Conservation (phyloP, 2,329 filamentous ascomycete genomes). For the Lachnellula suecica region DNA sequence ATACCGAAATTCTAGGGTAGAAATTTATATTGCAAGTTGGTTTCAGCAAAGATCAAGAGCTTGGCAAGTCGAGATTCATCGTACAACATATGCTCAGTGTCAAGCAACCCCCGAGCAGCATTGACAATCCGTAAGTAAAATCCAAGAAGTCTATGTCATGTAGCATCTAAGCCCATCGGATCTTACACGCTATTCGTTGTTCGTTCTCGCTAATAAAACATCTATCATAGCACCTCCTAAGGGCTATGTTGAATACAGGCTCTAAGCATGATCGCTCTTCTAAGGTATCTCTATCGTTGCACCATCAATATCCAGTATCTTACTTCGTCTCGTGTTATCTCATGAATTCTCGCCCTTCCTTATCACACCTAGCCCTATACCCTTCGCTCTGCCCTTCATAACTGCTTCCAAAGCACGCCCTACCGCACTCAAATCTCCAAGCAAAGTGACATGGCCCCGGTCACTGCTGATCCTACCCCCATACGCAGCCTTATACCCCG, state of each 20-base stretch:
- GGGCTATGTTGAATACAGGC: neutral
- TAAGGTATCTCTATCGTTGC: too few relatives aligned
- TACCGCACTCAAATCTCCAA: conserved; percentile 82
- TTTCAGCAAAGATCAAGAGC: neutral
- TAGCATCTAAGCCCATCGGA: too few relatives aligned
- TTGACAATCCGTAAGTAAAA: too few relatives aligned
- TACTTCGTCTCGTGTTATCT: neutral
- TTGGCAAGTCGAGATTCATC: too few relatives aligned
- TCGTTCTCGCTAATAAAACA: neutral
- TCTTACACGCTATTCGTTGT: neutral
- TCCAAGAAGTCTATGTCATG: too few relatives aligned
- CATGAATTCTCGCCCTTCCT: neutral
- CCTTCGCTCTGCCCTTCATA: conserved; percentile 63
- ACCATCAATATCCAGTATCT: neutral
- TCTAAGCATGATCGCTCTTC: too few relatives aligned
- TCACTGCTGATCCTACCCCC: conserved; percentile 78
- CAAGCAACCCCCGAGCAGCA: too few relatives aligned
- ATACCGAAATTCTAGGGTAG: neutral
- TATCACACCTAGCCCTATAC: conserved; percentile 64
- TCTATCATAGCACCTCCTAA: neutral
- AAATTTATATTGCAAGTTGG: neutral
- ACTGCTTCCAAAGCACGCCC: conserved; percentile 72
- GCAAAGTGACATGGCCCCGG: conserved; percentile 80
- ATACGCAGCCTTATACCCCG: conserved; percentile 72
- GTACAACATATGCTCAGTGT: too few relatives aligned